phyloP scores from a whole-genome alignment of 2,329 filamentous ascomycete genomes.

The Colletotrichum shisoi region DNA sequence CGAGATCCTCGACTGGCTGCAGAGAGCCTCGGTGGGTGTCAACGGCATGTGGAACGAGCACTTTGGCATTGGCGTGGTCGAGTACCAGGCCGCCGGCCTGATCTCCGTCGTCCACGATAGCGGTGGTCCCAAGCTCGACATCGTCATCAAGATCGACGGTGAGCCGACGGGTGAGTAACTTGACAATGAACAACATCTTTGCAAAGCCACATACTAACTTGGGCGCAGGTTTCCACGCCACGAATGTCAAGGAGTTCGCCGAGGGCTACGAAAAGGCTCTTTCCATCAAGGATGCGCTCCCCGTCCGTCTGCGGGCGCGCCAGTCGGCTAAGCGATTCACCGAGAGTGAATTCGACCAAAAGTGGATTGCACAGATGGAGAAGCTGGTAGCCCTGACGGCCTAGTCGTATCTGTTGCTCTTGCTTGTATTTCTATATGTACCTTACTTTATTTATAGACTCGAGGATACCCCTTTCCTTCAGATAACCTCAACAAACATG shows the following conservation, averaged over 20 bases:
- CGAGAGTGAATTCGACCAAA: constrained; percentile 81
- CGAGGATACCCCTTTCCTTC: constrained; percentile 50
- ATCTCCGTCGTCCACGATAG: constrained; percentile 93
- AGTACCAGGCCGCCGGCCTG: constrained; percentile 94
- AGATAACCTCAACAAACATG: constrained; percentile 31
- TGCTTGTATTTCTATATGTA: constrained; percentile 39
- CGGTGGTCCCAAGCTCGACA: constrained; percentile 91
- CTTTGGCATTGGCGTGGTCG: constrained; percentile 97
- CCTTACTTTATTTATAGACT: constrained; percentile 46
- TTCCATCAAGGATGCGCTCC: constrained; percentile 73
- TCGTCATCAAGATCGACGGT: constrained; percentile 82
- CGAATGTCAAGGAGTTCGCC: constrained; percentile 80
- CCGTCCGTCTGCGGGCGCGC: constrained; percentile 78
- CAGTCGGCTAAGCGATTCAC: constrained; percentile 84
- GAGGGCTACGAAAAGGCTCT: constrained; percentile 80
- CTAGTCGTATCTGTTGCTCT: constrained; percentile 22
- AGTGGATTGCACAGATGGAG: constrained; percentile 80
- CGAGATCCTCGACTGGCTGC: constrained; percentile 81
- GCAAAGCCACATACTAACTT: constrained; percentile 38
- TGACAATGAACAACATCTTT: too few relatives aligned
- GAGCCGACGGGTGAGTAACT: constrained; percentile 72
- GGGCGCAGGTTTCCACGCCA: constrained; percentile 79
- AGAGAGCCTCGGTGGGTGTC: constrained; percentile 80
- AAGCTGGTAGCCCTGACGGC: constrained; percentile 65
- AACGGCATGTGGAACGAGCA: constrained; percentile 99